Conservation (phyloP, 2,329 filamentous ascomycete genomes). For the Alternaria brassicae region DNA sequence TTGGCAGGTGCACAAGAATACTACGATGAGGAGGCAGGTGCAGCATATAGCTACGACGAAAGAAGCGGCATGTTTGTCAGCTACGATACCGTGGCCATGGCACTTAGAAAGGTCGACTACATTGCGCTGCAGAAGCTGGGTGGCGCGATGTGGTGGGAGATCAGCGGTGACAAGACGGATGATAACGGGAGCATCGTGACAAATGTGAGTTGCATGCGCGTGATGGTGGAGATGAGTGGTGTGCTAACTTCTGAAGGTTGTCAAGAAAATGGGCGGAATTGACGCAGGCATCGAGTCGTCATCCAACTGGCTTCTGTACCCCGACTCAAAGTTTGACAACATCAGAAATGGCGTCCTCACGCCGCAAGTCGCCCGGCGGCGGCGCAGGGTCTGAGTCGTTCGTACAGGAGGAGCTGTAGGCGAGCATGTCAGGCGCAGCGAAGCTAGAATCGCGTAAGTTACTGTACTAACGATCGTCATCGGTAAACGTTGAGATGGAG, state of each 20-base stretch:
- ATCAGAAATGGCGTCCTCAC: slow-evolving; percentile 51
- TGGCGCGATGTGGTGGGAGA: slow-evolving; percentile 98
- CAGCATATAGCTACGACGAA: slow-evolving; percentile 79
- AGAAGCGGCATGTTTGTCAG: slow-evolving; percentile 71
- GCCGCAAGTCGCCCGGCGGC: neutral
- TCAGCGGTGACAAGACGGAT: slow-evolving; percentile 74
- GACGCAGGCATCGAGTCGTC: slow-evolving; percentile 55
- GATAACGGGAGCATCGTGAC: slow-evolving; percentile 67
- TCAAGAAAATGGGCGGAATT: slow-evolving; percentile 49
- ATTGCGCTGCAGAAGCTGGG: slow-evolving; percentile 73
- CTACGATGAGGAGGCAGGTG: slow-evolving; percentile 68
- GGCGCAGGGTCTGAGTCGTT: neutral
- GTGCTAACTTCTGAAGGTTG: slow-evolving; percentile 33
- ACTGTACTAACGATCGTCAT: neutral
- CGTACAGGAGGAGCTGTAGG: neutral
- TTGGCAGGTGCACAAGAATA: slow-evolving; percentile 69
- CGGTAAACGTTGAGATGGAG: slow-evolving; percentile 5
- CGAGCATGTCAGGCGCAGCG: neutral
- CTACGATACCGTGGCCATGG: slow-evolving; percentile 75
- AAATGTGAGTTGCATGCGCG: slow-evolving; percentile 36
- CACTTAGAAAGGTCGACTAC: slow-evolving; percentile 73
- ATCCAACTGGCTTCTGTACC: slow-evolving; percentile 58
- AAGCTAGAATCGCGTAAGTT: slow-evolving; percentile 4
- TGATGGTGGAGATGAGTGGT: neutral
- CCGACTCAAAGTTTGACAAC: slow-evolving; percentile 63